These are phyloP conservation scores for Ceratocystis lukuohia DNA, from an alignment of 2,329 filamentous ascomycete species.

Conservation along the genomic window DNA sequence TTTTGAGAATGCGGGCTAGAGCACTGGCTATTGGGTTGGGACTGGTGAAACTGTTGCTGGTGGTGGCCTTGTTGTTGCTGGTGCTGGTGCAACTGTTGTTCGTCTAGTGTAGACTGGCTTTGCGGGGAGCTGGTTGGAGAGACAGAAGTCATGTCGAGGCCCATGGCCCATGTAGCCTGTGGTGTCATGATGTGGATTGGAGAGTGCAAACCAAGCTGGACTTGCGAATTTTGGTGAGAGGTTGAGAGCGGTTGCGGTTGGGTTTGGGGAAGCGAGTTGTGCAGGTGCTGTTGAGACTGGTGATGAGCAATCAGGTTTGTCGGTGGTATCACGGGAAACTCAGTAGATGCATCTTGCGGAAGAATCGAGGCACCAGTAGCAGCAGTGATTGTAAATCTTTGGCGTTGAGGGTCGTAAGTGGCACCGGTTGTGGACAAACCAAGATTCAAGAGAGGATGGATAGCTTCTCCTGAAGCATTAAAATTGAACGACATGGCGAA, in stretches of 20 bases:
- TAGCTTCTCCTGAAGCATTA: slow-evolving; percentile 15
- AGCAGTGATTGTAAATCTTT: slow-evolving; percentile 25
- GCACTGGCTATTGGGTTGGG: slow-evolving; percentile 30
- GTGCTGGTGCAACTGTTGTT: slow-evolving; percentile 17
- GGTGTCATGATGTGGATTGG: slow-evolving; percentile 26
- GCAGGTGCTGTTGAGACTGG: slow-evolving; percentile 12
- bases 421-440: slow-evolving; percentile 7
- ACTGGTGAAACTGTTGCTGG: slow-evolving; percentile 27
- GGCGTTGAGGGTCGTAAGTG: slow-evolving; percentile 18
- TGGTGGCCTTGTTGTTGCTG: slow-evolving; percentile 31
- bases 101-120: slow-evolving; percentile 30
- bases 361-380: slow-evolving; percentile 9
- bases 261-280: slow-evolving; percentile 24
- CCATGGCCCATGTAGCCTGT: slow-evolving; percentile 36
- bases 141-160: slow-evolving; percentile 38
- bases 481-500: slow-evolving; percentile 19
- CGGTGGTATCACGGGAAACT: slow-evolving; percentile 18
- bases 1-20: slow-evolving; percentile 42
- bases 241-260: slow-evolving; percentile 22
- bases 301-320: slow-evolving; percentile 6
- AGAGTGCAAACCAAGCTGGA: slow-evolving; percentile 15
- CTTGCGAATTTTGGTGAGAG: slow-evolving; percentile 21
- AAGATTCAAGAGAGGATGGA: slow-evolving; percentile 15
- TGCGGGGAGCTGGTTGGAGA: slow-evolving; percentile 34
- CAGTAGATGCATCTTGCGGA: slow-evolving; percentile 22